These are phyloP conservation scores for Dovyalis caffra DNA, from an alignment of 345 rosid genomes.

Conservation along the genomic window DNA sequence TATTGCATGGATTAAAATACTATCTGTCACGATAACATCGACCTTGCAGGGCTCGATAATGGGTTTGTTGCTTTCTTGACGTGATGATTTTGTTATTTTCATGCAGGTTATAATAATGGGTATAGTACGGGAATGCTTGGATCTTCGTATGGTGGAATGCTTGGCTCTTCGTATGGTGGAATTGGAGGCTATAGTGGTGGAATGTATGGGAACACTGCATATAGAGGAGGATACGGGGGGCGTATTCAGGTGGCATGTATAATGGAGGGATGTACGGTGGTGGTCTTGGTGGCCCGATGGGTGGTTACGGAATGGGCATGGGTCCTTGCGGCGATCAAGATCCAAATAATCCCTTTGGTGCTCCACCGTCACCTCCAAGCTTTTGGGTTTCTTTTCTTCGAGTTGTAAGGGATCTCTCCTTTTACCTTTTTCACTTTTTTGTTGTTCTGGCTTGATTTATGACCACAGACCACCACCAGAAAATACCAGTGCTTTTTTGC, in stretches of 20 bases:
- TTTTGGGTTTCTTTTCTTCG: constrained; percentile 95
- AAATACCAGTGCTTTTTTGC: not conserved
- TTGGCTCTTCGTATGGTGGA: constrained; percentile 57
- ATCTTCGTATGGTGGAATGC: constrained; percentile 52
- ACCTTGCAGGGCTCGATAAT: no score
- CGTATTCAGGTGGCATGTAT: constrained; percentile 62
- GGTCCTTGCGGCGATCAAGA: constrained; percentile 86
- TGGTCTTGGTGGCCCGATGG: constrained; percentile 77
- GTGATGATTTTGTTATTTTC: no score
- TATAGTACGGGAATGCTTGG: constrained; percentile 36
- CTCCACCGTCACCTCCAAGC: constrained; percentile 92
- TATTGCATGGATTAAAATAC: no score
- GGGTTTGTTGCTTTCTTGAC: no score
- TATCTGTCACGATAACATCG: no score
- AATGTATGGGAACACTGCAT: constrained; percentile 69
- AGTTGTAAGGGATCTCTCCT: constrained; percentile 51
- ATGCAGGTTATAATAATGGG: no score
- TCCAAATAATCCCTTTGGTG: constrained; percentile 80
- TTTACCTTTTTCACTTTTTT: not conserved
- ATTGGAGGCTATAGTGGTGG: constrained; percentile 66
- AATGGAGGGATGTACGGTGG: constrained; percentile 51
- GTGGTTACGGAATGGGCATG: constrained; percentile 91
- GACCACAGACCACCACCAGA: not conserved
- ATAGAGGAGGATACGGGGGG: constrained; percentile 88
- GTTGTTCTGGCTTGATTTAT: not conserved